Conservation (phyloP, 1,139 yeast genomes). For the Magnusiomyces tetraspermus region DNA sequence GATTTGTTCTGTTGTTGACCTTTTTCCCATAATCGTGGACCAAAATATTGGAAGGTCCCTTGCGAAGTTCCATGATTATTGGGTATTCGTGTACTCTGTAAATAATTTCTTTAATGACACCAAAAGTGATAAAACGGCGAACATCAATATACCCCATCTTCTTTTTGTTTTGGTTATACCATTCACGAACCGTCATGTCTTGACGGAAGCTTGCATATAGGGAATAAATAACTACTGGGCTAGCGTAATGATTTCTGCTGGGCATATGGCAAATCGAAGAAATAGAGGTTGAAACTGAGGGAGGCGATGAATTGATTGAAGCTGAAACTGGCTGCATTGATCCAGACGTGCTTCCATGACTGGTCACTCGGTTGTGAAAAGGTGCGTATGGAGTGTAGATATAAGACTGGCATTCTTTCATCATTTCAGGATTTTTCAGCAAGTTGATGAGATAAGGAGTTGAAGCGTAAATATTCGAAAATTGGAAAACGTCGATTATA, state of each 20-base stretch:
- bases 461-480: conserved; percentile 79
- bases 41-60: conserved; percentile 20
- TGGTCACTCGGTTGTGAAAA: neutral
- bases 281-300: conserved; percentile 18
- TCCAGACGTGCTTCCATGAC: conserved; percentile 26
- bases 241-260: conserved; percentile 16
- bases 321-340: conserved; percentile 20
- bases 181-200: conserved; percentile 67
- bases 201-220: conserved; percentile 72
- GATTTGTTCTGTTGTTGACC: neutral
- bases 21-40: neutral
- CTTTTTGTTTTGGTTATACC: conserved; percentile 63
- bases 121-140: conserved; percentile 78
- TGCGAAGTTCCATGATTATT: conserved; percentile 30
- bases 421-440: conserved; percentile 53
- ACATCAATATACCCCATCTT: conserved; percentile 61
- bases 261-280: conserved; percentile 7
- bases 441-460: conserved; percentile 69
- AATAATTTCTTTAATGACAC: conserved; percentile 69
- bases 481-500: conserved; percentile 80
- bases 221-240: conserved; percentile 51
- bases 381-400: conserved; percentile 31
- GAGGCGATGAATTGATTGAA: conserved; percentile 18
- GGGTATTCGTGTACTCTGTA: conserved; percentile 79
- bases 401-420: conserved; percentile 80